Conservation (phyloP, 805 yeast species). For the Teunomyces lycoperdinae region DNA sequence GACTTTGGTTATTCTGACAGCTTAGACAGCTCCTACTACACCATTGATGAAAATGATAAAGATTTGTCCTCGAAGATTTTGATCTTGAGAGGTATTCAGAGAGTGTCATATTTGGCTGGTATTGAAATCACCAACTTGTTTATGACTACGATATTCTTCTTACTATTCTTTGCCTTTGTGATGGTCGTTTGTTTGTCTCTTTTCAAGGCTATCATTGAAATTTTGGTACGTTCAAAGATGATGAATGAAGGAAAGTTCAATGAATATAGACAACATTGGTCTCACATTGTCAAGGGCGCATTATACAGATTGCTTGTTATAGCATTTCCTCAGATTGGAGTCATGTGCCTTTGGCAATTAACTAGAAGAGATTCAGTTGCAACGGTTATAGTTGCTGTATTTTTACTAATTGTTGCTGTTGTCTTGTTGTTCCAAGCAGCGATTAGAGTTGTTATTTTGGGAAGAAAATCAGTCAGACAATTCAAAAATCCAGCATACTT, state of each 20-base stretch:
- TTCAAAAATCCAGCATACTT: slow-evolving; percentile 91
- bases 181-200: slow-evolving; percentile 52
- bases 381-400: slow-evolving; percentile 72
- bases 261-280: slow-evolving; percentile 82
- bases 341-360: slow-evolving; percentile 87
- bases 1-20: slow-evolving; percentile 43
- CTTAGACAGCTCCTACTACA: slow-evolving; percentile 51
- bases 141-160: slow-evolving; percentile 82
- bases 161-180: slow-evolving; percentile 70
- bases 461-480: slow-evolving; percentile 63
- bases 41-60: slow-evolving; percentile 66
- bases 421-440: slow-evolving; percentile 72
- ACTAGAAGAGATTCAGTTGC: slow-evolving; percentile 83
- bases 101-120: slow-evolving; percentile 80
- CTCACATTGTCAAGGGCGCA: slow-evolving; percentile 81
- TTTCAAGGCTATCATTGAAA: slow-evolving; percentile 70
- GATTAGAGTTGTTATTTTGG: slow-evolving; percentile 67
- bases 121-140: slow-evolving; percentile 86
- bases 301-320: slow-evolving; percentile 78
- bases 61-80: slow-evolving; percentile 65
- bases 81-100: slow-evolving; percentile 84
- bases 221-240: slow-evolving; percentile 52
- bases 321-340: slow-evolving; percentile 82
- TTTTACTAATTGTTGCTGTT: slow-evolving; percentile 56
- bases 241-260: slow-evolving; percentile 64